A percentile compares a stretch with the other conserved stretches of the same genome.
These are phyloP conservation scores for Infundibulicybe gibba DNA, from an alignment of 768 basidiomycete genomes.

Conservation along the genomic window DNA sequence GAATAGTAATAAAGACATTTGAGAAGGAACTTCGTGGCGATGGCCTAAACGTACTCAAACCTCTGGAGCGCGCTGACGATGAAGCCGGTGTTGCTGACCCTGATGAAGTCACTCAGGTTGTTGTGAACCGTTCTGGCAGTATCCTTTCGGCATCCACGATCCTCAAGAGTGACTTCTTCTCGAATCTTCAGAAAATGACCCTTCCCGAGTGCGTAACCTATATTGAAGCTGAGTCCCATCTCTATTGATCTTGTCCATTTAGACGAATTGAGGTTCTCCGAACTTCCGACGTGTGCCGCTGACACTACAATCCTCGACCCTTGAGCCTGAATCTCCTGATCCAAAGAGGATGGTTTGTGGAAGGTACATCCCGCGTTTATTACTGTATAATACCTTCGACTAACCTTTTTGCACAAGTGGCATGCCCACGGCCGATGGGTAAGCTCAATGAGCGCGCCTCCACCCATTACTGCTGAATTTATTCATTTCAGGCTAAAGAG, in stretches of 20 bases:
- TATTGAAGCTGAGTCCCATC: not conserved
- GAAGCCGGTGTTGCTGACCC: conserved; percentile 74
- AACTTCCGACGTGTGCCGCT: conserved; percentile 88
- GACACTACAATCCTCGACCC: conserved; percentile 35
- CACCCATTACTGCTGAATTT: not conserved
- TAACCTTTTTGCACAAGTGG: conserved; percentile 49
- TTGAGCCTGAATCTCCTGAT: conserved; percentile 19
- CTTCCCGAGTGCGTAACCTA: conserved; percentile 75
- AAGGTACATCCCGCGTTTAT: conserved; percentile 42
- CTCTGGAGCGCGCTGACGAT: conserved; percentile 69
- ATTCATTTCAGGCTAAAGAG: conserved; percentile 56
- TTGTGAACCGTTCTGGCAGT: conserved; percentile 77
- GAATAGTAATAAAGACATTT: conserved; percentile 88
- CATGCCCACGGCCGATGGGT: conserved; percentile 95
- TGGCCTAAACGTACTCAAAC: conserved; percentile 76
- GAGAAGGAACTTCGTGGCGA: conserved; percentile 84
- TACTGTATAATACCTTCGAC: conserved; percentile 2
- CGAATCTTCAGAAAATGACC: conserved; percentile 93
- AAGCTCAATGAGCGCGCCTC: conserved; percentile 7
- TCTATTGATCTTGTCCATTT: conserved; percentile 1
- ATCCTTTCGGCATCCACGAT: conserved; percentile 92
- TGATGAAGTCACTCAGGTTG: conserved; percentile 88
- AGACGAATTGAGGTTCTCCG: conserved; percentile 91
- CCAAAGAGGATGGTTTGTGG: conserved; percentile 68
- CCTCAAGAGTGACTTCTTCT: conserved; percentile 94